Conservation (phyloP, 2,329 filamentous ascomycete species). For the Cercospora zeina region DNA sequence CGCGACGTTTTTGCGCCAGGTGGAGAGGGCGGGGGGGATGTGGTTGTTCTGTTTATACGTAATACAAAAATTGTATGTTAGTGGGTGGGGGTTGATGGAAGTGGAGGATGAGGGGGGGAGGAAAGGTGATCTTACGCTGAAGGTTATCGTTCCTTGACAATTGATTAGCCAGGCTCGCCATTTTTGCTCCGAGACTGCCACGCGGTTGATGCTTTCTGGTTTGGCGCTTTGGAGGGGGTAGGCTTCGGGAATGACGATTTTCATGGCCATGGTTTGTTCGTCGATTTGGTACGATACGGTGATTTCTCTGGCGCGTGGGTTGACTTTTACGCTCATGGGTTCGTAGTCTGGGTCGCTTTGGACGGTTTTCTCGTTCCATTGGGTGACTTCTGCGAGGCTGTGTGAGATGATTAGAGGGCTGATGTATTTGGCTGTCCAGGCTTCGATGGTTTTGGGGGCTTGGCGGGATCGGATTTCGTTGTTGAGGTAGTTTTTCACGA, state of each 20-base stretch:
- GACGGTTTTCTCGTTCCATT: constrained; percentile 58
- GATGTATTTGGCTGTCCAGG: constrained; percentile 81
- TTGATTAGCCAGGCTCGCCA: constrained; percentile 90
- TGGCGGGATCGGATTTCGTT: constrained; percentile 71
- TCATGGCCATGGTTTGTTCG: constrained; percentile 78
- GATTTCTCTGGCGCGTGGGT: constrained; percentile 70
- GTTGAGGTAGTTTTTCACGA: constrained; percentile 83
- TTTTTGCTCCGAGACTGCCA: constrained; percentile 85
- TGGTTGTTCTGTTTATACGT: constrained; percentile 64
- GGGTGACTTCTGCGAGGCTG: constrained; percentile 65
- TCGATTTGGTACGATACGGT: constrained; percentile 84
- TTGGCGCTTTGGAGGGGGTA: constrained; percentile 80
- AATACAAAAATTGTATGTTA: neutral
- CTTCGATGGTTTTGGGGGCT: constrained; percentile 74
- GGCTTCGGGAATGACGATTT: constrained; percentile 74
- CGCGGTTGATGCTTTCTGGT: constrained; percentile 75
- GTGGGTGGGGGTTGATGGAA: too few species aligned
- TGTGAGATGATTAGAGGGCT: constrained; percentile 68
- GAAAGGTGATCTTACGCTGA: constrained; percentile 58
- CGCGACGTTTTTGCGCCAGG: constrained; percentile 83
- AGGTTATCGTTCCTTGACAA: constrained; percentile 89
- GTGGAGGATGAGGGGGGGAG: neutral
- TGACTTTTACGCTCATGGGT: constrained; percentile 68
- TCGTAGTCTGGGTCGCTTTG: constrained; percentile 49
- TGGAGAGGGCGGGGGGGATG: constrained; percentile 80